Evolutionary conservation across 257 asterid species (phyloP).

Genomic region (Gardenia jasminoides): DNA sequence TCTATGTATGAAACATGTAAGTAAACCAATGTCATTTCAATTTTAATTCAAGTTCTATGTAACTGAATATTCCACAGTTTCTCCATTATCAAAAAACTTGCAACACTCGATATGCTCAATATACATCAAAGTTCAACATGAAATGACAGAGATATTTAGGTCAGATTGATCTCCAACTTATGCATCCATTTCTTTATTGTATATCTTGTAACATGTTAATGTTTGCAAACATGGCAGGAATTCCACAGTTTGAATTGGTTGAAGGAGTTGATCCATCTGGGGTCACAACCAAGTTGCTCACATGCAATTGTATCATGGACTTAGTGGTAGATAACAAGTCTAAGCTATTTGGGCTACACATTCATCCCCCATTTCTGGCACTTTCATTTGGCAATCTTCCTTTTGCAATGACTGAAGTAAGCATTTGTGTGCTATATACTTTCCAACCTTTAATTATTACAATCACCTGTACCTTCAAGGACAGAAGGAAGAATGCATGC

Average conservation of each 20-base stretch:
- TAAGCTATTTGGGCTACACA: conserved; percentile 61
- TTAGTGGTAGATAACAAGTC: conserved; percentile 61
- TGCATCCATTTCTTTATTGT: no score
- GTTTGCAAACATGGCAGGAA: conserved; percentile 43
- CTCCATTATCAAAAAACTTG: neutral
- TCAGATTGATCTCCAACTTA: neutral
- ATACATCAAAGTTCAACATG: neutral
- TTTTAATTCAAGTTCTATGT: no score
- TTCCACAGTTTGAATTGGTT: conserved; percentile 48
- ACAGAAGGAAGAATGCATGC: neutral
- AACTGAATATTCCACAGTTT: no score
- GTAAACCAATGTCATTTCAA: no score
- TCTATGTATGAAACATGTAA: no score
- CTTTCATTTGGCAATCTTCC: conserved; percentile 53
- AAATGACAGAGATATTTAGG: neutral
- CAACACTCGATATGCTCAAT: no score
- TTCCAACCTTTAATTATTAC: neutral
- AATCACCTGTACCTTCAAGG: neutral
- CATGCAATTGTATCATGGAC: conserved; percentile 55
- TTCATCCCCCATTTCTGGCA: conserved; percentile 47
- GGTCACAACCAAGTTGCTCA: conserved; percentile 62
- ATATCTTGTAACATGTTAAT: neutral
- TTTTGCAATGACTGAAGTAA: conserved; percentile 58
- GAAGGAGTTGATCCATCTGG: conserved; percentile 84
- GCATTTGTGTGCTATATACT: neutral